A percentile compares a stretch with the other conserved stretches of the same genome.
Conservation (phyloP, 1,284 basidiomycete species). For the Entoloma clypeatum region DNA sequence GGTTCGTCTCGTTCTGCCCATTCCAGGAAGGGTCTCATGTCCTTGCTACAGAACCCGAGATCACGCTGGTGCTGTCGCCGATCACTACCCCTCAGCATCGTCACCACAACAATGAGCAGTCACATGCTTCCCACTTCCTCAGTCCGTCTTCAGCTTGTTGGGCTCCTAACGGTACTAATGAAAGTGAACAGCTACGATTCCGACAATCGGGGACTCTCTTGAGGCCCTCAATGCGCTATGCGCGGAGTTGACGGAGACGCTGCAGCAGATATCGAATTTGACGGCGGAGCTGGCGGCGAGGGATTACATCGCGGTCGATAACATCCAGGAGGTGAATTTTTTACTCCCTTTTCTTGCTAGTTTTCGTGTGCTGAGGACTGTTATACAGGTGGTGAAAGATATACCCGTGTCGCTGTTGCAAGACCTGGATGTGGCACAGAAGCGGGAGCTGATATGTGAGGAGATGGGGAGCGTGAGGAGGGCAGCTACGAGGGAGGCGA, state of each 20-base stretch:
- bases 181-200: constrained; percentile 56
- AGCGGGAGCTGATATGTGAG: constrained; percentile 57
- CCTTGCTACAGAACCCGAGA: constrained; percentile 51
- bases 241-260: constrained; percentile 52
- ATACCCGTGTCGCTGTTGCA: constrained; percentile 54
- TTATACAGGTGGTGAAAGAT: constrained; percentile 49
- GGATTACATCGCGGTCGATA: constrained; percentile 67
- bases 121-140: constrained; percentile 30
- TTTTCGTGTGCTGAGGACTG: not conserved
- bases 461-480: constrained; percentile 51
- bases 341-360: not conserved
- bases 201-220: constrained; percentile 74
- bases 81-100: constrained; percentile 42
- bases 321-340: constrained; percentile 59
- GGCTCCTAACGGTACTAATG: constrained; percentile 16
- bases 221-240: constrained; percentile 65
- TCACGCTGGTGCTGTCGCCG: constrained; percentile 62
- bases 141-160: constrained; percentile 23
- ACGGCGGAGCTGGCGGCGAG: constrained; percentile 68
- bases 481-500: constrained; percentile 44
- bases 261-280: constrained; percentile 67
- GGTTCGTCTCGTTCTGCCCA: constrained; percentile 32
- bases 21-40: not conserved
- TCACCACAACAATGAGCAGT: constrained; percentile 33
- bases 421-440: constrained; percentile 65